Conservation (phyloP, 768 basidiomycete species). For the Rhodotorula paludigena region DNA sequence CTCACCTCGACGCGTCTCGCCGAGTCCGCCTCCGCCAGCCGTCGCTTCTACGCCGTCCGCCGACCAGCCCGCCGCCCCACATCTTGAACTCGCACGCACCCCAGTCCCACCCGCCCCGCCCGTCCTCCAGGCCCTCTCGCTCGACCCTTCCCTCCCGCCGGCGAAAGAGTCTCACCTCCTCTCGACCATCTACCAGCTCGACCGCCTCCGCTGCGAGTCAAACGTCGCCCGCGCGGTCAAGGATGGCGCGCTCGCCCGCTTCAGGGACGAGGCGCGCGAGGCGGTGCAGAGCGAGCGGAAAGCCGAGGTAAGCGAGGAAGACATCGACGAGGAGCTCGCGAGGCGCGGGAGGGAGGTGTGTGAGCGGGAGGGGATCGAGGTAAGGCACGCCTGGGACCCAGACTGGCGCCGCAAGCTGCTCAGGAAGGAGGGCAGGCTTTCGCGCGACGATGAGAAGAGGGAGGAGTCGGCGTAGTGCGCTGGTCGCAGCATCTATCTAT, state of each 20-base stretch:
- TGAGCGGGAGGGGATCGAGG: constrained; percentile 7
- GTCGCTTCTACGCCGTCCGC: not conserved
- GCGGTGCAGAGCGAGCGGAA: not conserved
- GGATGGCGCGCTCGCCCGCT: not conserved
- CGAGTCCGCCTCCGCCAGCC: not conserved
- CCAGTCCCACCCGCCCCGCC: not conserved
- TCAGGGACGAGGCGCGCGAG: not conserved
- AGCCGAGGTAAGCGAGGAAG: not conserved
- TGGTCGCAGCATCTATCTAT: too few species aligned
- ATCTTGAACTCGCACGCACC: not conserved
- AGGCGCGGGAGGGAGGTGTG: not conserved
- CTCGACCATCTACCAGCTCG: constrained; percentile 8
- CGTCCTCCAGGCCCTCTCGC: not conserved
- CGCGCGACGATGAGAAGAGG: not conserved
- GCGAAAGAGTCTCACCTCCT: constrained; percentile 6
- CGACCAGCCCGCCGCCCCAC: too few species aligned
- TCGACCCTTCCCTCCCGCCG: constrained; percentile 1
- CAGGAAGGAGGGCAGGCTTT: not conserved
- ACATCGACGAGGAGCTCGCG: constrained; percentile 3
- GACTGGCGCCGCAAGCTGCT: not conserved
- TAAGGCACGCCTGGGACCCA: constrained; percentile 14
- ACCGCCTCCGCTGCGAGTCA: not conserved
- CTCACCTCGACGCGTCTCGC: not conserved
- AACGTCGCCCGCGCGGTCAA: constrained; percentile 11
- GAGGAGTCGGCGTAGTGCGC: not conserved